phyloP scores from a whole-genome alignment of 1,139 yeast species.

The Geotrichum restrictum region DNA sequence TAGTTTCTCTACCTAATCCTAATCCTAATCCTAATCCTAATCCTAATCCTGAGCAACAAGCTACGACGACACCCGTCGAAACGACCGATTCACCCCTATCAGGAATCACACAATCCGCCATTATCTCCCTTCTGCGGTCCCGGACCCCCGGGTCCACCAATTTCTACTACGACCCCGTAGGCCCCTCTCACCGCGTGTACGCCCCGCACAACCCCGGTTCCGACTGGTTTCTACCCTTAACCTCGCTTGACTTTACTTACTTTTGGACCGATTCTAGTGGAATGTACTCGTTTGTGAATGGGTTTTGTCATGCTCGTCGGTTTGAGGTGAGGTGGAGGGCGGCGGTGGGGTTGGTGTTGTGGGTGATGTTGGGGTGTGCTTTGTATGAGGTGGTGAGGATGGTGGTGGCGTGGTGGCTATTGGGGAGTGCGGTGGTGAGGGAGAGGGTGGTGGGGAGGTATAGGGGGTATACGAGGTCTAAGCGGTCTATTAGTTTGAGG shows the following conservation, averaged over 20 bases:
- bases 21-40: too few species aligned
- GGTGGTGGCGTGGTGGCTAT: background rate
- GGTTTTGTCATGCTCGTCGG: slow-evolving; percentile 27
- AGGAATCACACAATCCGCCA: background rate
- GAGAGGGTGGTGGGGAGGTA: background rate
- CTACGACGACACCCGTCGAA: too few species aligned
- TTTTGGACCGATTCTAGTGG: slow-evolving; percentile 29
- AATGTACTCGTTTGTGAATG: slow-evolving; percentile 30
- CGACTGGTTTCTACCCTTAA: slow-evolving; percentile 25
- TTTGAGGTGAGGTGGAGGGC: slow-evolving; percentile 23
- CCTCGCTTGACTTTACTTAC: slow-evolving; percentile 26
- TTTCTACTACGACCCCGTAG: slow-evolving; percentile 27
- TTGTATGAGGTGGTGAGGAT: slow-evolving; percentile 8
- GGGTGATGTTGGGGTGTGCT: slow-evolving; percentile 13
- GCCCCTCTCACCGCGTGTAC: slow-evolving; percentile 24
- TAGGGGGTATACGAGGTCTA: too few species aligned
- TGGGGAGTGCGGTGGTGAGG: background rate
- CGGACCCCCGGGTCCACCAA: slow-evolving; percentile 15
- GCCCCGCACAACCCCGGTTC: slow-evolving; percentile 24
- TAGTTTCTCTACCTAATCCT: too few species aligned
- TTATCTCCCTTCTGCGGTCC: slow-evolving; percentile 4
- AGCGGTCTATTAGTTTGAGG: too few species aligned
- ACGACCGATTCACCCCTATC: background rate
- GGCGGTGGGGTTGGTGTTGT: slow-evolving; percentile 16
- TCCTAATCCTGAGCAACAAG: too few species aligned